phyloP scores from a whole-genome alignment of 176 grass and related monocot species.

The Bromus sterilis region DNA sequence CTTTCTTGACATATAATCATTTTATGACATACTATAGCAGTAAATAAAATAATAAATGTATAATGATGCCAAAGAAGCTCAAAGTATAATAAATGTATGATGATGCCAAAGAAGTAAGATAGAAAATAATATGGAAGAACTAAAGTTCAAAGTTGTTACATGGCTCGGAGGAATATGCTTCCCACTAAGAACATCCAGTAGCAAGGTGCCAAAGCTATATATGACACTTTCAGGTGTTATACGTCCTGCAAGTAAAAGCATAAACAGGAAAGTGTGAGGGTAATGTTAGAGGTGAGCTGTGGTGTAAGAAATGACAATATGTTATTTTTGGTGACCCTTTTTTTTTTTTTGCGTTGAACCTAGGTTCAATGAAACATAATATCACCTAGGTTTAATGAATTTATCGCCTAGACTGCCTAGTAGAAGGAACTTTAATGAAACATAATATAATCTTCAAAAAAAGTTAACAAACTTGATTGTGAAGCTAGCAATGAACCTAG shows the following conservation, averaged over 20 bases:
- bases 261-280: not conserved
- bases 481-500: not conserved
- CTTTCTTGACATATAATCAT: not conserved
- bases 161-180: constrained; percentile 99
- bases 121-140: not conserved
- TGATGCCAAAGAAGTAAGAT: not conserved
- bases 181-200: constrained; percentile 94
- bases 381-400: too few relatives aligned
- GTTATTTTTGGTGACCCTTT: too few relatives aligned
- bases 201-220: constrained; percentile 94
- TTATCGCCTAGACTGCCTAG: not conserved
- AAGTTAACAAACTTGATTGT: not conserved
- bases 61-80: not conserved
- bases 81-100: not conserved
- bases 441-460: not conserved
- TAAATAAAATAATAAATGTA: not conserved
- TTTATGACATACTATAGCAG: not conserved
- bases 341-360: too few relatives aligned
- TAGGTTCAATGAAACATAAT: too few relatives aligned
- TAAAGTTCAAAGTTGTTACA: constrained; percentile 46
- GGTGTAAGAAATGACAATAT: not conserved
- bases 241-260: constrained; percentile 59
- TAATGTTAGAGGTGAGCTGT: not conserved
- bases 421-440: not conserved
- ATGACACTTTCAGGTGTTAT: constrained; percentile 97